Evolutionary conservation across 2,329 filamentous ascomycete species (phyloP), one percentile per base, ranked within the genome.

Genomic region (Botrytis fabae): DNA sequence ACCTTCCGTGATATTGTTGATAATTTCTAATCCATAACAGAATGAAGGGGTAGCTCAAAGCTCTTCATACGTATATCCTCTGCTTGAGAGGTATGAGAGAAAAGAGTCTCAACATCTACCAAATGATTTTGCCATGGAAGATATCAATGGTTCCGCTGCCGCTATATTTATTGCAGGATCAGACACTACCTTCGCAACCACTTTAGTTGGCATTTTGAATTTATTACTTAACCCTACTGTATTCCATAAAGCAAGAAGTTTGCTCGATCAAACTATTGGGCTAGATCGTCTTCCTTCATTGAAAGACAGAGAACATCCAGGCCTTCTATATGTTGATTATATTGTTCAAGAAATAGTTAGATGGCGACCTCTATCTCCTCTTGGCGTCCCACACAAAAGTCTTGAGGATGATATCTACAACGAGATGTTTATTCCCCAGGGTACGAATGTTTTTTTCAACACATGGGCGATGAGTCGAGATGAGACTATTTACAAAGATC

Each of bases 351-450:
- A 88, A 74, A 82, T 82, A 14, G 80, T 83, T 54, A 82, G 85
- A 35, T 85, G 83, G 82, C 80, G 80, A 42, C 85, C 85, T 7
- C 79, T 86, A 5, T 83, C 82, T 20, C 85, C 85, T 0, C 78
- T 87, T 2, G 86, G 85, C 4, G 85, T 90, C 51, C 88, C 88
- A 2, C 88, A 90, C 78, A 83, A 81, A 62, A 83, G 86, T 22
- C 82, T 86, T 1, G 79, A 85, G 64, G 88, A 90, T 66, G 88
- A 90, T 72, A 81, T 85, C 18, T 90, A 90, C 77, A 82, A 86
- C 32, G 87, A 85, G 48, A 86, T 87, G 80, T 84, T 85, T 73
- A 89, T 90, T 68, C 87, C 87, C 16, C 85, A 85, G n/a, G 88
- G 88, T 84, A 86, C 78, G 77, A 84, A 66, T 83, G 85, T n/a